phyloP scores from a whole-genome alignment of 768 basidiomycete genomes.

The Lactarius pseudohatsudake region DNA sequence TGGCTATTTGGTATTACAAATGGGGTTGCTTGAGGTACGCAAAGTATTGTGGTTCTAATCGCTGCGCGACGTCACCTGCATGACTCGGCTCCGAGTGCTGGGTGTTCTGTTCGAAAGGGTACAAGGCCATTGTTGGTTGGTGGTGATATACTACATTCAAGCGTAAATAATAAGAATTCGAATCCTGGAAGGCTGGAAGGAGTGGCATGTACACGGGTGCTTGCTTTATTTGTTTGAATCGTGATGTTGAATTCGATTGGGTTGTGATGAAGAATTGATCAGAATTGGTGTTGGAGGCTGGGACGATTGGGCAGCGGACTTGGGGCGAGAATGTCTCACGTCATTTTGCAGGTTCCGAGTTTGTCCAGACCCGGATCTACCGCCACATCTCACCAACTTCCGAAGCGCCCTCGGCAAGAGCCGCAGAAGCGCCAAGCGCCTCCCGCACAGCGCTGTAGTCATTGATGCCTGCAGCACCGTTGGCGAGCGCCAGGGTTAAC shows the following conservation, averaged over 20 bases:
- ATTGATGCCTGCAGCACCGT: slow-evolving; percentile 57
- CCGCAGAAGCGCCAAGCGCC: slow-evolving; percentile 36
- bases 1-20: slow-evolving; percentile 4
- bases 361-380: slow-evolving; percentile 5
- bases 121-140: slow-evolving; percentile 10
- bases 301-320: background rate
- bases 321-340: slow-evolving; percentile 5
- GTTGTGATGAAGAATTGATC: slow-evolving; percentile 5
- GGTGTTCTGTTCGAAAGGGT: slow-evolving; percentile 4
- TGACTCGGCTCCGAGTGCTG: background rate
- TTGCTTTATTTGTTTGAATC: slow-evolving; percentile 13
- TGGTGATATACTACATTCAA: slow-evolving; percentile 18
- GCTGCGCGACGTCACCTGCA: background rate
- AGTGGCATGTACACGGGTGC: slow-evolving; percentile 3
- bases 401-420: slow-evolving; percentile 39
- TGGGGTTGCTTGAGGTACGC: slow-evolving; percentile 10
- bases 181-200: slow-evolving; percentile 8
- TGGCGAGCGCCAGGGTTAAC: slow-evolving; percentile 59
- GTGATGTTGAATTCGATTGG: slow-evolving; percentile 9
- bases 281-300: background rate
- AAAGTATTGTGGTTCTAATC: slow-evolving; percentile 7
- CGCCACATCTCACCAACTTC: slow-evolving; percentile 62
- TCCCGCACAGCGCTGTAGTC: slow-evolving; percentile 54
- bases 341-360: background rate
- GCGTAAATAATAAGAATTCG: slow-evolving; percentile 7